These are phyloP conservation scores for Phycomyces nitens DNA, from an alignment of 192 early-diverging fungal species.

Conservation along the genomic window DNA sequence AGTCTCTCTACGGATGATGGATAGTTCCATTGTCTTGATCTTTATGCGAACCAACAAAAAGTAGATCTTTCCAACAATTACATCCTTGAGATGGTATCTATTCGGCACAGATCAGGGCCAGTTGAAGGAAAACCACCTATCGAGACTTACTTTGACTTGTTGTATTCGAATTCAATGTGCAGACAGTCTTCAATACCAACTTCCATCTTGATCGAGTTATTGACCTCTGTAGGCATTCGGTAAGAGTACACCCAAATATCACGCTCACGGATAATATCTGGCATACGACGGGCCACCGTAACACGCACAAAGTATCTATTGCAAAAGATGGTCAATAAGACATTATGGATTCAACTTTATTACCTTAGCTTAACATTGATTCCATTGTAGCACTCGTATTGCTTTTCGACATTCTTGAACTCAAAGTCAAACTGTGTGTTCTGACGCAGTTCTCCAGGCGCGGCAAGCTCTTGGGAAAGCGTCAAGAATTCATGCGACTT, in stretches of 20 bases:
- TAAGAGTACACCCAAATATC: slow-evolving; percentile 99
- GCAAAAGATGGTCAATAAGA: too few relatives aligned
- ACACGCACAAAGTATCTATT: slow-evolving; percentile 91
- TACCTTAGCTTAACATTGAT: slow-evolving; percentile 95
- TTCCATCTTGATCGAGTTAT: slow-evolving; percentile 99
- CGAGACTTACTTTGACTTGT: slow-evolving; percentile 86
- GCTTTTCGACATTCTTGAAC: slow-evolving; percentile 99
- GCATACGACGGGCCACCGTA: slow-evolving; percentile 80
- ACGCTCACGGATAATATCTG: slow-evolving; percentile 86
- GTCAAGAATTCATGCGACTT: slow-evolving; percentile 95
- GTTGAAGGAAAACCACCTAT: too few relatives aligned
- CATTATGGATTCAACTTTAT: too few relatives aligned
- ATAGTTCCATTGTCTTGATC: slow-evolving; percentile 99
- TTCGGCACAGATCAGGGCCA: not conserved
- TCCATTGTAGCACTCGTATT: slow-evolving; percentile 96
- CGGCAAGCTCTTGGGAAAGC: slow-evolving; percentile 89
- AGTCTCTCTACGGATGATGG: slow-evolving; percentile 95
- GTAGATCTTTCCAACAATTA: slow-evolving; percentile 99
- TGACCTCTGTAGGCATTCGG: slow-evolving; percentile 84
- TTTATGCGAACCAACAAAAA: slow-evolving; percentile 99
- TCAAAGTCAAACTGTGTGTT: slow-evolving; percentile 88
- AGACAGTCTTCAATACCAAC: slow-evolving; percentile 99
- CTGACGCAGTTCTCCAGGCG: slow-evolving; percentile 86
- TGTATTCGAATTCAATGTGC: slow-evolving; percentile 99
- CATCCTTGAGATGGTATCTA: slow-evolving; percentile 96